A percentile compares a stretch with the other conserved stretches of the same genome.
phyloP scores from a whole-genome alignment of 2,329 filamentous ascomycete genomes.

The Stemphylium lycopersici region DNA sequence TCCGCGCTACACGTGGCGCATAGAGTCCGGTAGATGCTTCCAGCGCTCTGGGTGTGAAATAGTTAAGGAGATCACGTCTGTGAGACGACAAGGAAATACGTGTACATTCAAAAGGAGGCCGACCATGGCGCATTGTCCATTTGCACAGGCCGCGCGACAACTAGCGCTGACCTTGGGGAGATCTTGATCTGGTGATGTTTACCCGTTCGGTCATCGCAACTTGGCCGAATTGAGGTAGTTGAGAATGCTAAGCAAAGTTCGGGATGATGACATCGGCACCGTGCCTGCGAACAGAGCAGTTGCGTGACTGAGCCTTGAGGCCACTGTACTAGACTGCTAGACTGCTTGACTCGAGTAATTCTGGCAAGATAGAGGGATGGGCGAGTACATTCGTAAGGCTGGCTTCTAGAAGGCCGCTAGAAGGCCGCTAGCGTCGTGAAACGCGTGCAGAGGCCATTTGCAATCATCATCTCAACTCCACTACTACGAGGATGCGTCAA shows the following conservation, averaged over 20 bases:
- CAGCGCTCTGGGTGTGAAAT: conserved; percentile 26
- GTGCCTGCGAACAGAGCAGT: conserved; percentile 17
- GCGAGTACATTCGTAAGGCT: conserved; percentile 28
- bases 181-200: conserved; percentile 9
- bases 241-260: conserved; percentile 3
- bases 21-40: conserved; percentile 20
- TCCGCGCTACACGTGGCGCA: conserved; percentile 24
- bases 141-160: conserved; percentile 1
- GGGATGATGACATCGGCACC: conserved; percentile 27
- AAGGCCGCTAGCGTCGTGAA: conserved; percentile 37
- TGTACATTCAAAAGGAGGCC: conserved; percentile 7
- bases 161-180: background rate
- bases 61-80: conserved; percentile 16
- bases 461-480: conserved; percentile 13
- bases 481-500: conserved; percentile 17
- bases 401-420: conserved; percentile 39
- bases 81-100: conserved; percentile 18
- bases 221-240: conserved; percentile 13
- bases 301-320: conserved; percentile 5
- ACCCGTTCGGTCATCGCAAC: conserved; percentile 8
- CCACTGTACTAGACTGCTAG: conserved; percentile 8
- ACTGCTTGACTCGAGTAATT: conserved; percentile 20
- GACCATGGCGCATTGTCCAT: conserved; percentile 6
- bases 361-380: conserved; percentile 32
- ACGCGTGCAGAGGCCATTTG: conserved; percentile 27